A percentile compares a stretch with the other conserved stretches of the same genome.
Conservation (phyloP, 129 eudicot species). For the Tanacetum coccineum region DNA sequence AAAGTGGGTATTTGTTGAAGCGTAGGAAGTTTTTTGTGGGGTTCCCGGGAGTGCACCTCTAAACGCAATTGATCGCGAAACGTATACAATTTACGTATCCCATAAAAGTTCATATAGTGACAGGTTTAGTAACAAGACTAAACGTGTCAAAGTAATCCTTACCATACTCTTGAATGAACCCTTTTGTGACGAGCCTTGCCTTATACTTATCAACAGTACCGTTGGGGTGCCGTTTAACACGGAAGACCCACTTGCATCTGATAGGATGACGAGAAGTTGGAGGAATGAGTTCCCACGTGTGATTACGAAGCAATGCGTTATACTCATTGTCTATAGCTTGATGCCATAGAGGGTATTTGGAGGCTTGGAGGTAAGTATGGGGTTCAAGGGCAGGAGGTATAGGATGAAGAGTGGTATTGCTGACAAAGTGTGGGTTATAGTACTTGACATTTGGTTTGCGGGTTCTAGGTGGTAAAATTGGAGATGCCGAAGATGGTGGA, state of each 20-base stretch:
- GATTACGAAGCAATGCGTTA: neutral
- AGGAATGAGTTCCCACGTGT: neutral
- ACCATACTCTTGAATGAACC: neutral
- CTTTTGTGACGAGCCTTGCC: neutral
- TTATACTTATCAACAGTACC: neutral
- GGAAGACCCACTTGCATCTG: neutral
- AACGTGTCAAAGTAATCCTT: neutral
- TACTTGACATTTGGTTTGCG: constrained; percentile 4
- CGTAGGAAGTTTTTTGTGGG: no score
- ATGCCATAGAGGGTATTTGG: neutral
- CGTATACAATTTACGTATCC: no score
- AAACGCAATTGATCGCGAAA: no score
- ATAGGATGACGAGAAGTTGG: neutral
- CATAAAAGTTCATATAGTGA: neutral
- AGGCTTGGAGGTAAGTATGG: neutral
- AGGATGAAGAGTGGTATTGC: constrained; percentile 10
- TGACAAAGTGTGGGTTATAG: constrained; percentile 6
- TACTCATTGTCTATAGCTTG: neutral
- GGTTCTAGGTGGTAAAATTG: neutral
- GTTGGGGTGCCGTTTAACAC: neutral
- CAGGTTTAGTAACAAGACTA: neutral
- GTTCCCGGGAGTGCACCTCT: no score
- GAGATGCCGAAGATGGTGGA: no score
- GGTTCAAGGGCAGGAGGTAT: neutral
- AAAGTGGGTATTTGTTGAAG: no score